Evolutionary conservation across 495 filamentous ascomycete species (phyloP), one percentile per base, ranked within the genome.

Genomic region (Beverwykella pulmonaria): DNA sequence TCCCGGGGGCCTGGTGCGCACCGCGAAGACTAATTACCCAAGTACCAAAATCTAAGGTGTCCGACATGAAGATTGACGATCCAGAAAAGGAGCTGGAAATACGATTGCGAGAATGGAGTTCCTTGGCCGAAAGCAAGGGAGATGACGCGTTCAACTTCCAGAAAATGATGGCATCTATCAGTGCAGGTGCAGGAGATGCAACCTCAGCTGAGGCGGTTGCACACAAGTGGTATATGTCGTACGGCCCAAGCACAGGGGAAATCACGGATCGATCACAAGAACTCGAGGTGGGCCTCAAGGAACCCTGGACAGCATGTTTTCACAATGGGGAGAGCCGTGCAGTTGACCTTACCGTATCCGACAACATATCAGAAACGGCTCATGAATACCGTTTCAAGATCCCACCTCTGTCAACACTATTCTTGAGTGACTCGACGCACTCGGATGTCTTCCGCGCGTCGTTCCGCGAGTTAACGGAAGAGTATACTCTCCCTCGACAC

Each of bases 341-440:
- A 15, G 34, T 69, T 10, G 49, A 54, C 19, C 53, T 63, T 17
- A 54, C 57, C 26, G 30, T 71, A 27, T 69, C 49, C 39, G 26
- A 58, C 9, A 58, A 26, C 34, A 14, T 41, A 55, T 47, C 26
- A 9, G 14, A 78, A n/a, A 72, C 59, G 8, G 48, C 73, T 36
- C 55, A n/a, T 54, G 71, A 75, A 50, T 61, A 61, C 50, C 70
- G 6, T 47, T 86, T 82, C 70, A 71, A 55, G 7, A 71, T 88
- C 6, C 87, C 87, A 14, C 81, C 86, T 0, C 46, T 65, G 9
- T 81, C 87, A 9, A 78, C 67, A 4, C 86, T 88, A 64, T 55
- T 83, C 15, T 77, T 87, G 0, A 63, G 67, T 19, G 72, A 77
- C 61, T 71, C 69, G 41, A 12, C 27, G 1, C 50, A 73, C 23